Evolutionary conservation across 2,329 filamentous ascomycete species (phyloP).

Genomic region (Botrytis hyacinthi): DNA sequence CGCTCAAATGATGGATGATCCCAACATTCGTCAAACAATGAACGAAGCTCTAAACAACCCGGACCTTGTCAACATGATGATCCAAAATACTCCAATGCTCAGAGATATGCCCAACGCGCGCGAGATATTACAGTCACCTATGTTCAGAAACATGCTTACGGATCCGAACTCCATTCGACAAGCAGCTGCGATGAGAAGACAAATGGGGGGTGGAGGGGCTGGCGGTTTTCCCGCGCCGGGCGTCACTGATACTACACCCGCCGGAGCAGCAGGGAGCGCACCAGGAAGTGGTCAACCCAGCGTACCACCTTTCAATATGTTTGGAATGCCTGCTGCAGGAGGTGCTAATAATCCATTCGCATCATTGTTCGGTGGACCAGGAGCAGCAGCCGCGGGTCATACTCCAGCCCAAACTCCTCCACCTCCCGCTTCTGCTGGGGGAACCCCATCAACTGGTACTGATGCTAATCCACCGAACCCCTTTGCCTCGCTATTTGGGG

Average conservation of each 20-base stretch:
- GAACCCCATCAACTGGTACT: constrained; percentile 27
- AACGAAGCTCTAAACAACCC: constrained; percentile 96
- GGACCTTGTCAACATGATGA: constrained; percentile 91
- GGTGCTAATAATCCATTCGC: constrained; percentile 57
- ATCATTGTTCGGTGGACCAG: constrained; percentile 49
- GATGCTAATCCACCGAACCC: constrained; percentile 55
- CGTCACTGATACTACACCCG: constrained; percentile 78
- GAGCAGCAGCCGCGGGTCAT: constrained; percentile 27
- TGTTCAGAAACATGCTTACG: constrained; percentile 89
- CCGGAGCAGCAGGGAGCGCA: constrained; percentile 39
- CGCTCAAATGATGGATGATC: constrained; percentile 82
- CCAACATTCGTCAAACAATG: constrained; percentile 80
- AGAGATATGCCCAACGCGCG: constrained; percentile 70
- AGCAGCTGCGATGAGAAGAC: constrained; percentile 78
- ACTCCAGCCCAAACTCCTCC: constrained; percentile 36
- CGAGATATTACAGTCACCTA: constrained; percentile 82
- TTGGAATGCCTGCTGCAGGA: constrained; percentile 38
- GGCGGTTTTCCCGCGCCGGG: constrained; percentile 84
- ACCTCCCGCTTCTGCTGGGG: constrained; percentile 35
- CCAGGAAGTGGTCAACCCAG: constrained; percentile 30
- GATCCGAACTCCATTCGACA: constrained; percentile 81
- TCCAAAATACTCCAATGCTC: constrained; percentile 83
- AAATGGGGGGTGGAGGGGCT: constrained; percentile 54
- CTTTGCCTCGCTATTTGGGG: constrained; percentile 63
- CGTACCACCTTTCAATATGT: constrained; percentile 30